Base-by-base conservation (phyloP, 768 basidiomycete species). In the Tulasnella sp. region DNA sequence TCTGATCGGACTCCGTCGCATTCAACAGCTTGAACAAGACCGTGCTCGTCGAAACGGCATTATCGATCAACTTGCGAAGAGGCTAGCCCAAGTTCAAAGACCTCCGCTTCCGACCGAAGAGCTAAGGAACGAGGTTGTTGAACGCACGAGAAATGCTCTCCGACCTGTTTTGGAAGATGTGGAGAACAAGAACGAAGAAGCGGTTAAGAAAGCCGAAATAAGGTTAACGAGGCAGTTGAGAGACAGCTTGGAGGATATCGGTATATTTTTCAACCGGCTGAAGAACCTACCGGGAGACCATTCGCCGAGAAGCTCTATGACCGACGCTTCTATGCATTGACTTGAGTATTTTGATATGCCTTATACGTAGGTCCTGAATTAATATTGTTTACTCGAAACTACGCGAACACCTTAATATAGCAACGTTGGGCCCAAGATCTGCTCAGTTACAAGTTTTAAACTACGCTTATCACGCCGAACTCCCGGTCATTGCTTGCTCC, bases 131-230 rank as follows among this genome's bases (percentile, higher is more conserved):
- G 64, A 69, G 64, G 14, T 69, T 20, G 0, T 69, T 31, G 64
- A 69, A 34, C 64, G 64, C 5, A 69, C 64, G 24, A 28, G 64
- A 14, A 37, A 3, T 18, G 64, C 28, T 28, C 64, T 69, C 31
- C 31, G 28, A 37, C 64, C 64, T 37, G 20, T 69, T 34, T 37
- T 69, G 28, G 28, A 69, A 31, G 34, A 69, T 28, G 34, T 69
- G 24, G 64, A 69, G 31, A 37, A 28, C 31, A 69, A 69, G 64
- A 69, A 69, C 64, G 31, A 69, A 69, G 64, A 69, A 37, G 64
- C 64, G 0, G 31, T 69, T 8, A 69, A 69, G 64, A 69, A n/a
- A n/a, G 54, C 54, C 54, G 54, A 54, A 11, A 54, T 54, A n/a
- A 54, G 54, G 54, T 9, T 54, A 7, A 54, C 54, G 4, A 54